A percentile compares a stretch with the other conserved stretches of the same genome.
phyloP scores from a whole-genome alignment of 2,329 filamentous ascomycete genomes.

The Leptographium flavum region DNA sequence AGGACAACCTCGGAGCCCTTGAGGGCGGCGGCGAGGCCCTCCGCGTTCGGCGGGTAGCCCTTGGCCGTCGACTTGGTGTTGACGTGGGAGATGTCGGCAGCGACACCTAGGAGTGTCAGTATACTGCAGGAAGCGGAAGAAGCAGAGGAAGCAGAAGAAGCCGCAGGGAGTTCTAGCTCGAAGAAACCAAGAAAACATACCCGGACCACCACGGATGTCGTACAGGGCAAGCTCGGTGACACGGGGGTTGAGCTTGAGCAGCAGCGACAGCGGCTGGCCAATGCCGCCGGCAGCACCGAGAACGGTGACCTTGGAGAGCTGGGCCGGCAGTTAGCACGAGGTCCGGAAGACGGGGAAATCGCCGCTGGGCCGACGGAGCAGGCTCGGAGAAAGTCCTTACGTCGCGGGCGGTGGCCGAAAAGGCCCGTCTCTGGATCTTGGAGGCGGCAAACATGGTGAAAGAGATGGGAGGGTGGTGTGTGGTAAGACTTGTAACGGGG shows the following conservation, averaged over 20 bases:
- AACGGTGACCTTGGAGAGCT: conserved; percentile 96
- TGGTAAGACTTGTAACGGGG: too few species aligned
- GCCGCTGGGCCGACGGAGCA: conserved; percentile 6
- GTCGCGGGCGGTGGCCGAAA: conserved; percentile 66
- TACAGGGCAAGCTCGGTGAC: conserved; percentile 92
- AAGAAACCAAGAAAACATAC: conserved; percentile 35
- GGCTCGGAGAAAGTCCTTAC: conserved; percentile 31
- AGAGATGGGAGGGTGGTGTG: background rate
- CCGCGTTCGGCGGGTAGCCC: conserved; percentile 68
- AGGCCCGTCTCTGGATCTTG: conserved; percentile 60
- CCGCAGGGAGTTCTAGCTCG: background rate
- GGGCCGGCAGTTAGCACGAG: background rate
- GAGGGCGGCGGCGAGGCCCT: conserved; percentile 64
- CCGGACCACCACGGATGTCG: conserved; percentile 88
- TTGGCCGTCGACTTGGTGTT: conserved; percentile 95
- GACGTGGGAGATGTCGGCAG: conserved; percentile 94
- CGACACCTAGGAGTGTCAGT: conserved; percentile 74
- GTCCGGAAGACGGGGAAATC: conserved; percentile 12
- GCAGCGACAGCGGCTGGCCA: conserved; percentile 91
- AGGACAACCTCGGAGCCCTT: conserved; percentile 86
- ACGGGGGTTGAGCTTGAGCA: conserved; percentile 96
- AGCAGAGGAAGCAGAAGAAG: background rate
- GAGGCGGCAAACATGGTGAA: conserved; percentile 57
- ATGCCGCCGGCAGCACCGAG: conserved; percentile 96
- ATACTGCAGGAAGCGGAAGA: background rate